These are phyloP conservation scores for Blepharisma undulans DNA, from an alignment of 169 alveolate genomes.

Conservation along the genomic window DNA sequence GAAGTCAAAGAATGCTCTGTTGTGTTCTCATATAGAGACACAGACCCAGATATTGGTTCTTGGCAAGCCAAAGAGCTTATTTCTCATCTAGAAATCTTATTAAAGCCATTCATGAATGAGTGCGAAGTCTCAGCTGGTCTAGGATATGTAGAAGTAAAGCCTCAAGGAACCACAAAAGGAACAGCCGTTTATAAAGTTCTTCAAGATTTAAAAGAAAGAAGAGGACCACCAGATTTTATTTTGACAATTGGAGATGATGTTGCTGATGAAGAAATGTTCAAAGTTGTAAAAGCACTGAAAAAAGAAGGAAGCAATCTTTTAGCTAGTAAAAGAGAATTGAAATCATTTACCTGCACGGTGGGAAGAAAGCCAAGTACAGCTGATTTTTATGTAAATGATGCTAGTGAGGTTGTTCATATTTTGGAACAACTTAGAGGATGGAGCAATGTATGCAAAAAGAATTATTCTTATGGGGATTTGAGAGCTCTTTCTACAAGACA, in stretches of 20 bases:
- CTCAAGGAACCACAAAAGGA: conserved; percentile 19
- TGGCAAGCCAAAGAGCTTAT: conserved; percentile 42
- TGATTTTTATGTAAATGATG: conserved; percentile 57
- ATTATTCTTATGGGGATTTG: conserved; percentile 22
- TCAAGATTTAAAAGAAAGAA: not conserved
- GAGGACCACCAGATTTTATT: conserved; percentile 40
- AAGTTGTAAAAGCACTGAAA: conserved; percentile 44
- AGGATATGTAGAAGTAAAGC: conserved; percentile 36
- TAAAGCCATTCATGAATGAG: not conserved
- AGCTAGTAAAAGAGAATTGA: not conserved
- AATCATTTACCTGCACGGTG: conserved; percentile 51
- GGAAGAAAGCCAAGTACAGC: conserved; percentile 74
- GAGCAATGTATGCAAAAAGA: conserved; percentile 7
- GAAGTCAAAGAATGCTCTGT: conserved; percentile 23
- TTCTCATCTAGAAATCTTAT: conserved; percentile 14
- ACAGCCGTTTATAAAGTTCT: not conserved
- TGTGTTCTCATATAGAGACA: not conserved
- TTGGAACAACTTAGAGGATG: conserved; percentile 4
- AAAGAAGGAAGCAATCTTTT: not conserved
- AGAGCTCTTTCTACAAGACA: not conserved
- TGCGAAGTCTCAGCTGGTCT: conserved; percentile 13
- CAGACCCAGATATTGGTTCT: conserved; percentile 21
- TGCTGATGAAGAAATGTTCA: conserved; percentile 68
- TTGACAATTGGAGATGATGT: conserved; percentile 60
- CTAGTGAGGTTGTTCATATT: conserved; percentile 40